phyloP scores from a whole-genome alignment of 2,329 filamentous ascomycete genomes.

The Colletotrichum sansevieriae region DNA sequence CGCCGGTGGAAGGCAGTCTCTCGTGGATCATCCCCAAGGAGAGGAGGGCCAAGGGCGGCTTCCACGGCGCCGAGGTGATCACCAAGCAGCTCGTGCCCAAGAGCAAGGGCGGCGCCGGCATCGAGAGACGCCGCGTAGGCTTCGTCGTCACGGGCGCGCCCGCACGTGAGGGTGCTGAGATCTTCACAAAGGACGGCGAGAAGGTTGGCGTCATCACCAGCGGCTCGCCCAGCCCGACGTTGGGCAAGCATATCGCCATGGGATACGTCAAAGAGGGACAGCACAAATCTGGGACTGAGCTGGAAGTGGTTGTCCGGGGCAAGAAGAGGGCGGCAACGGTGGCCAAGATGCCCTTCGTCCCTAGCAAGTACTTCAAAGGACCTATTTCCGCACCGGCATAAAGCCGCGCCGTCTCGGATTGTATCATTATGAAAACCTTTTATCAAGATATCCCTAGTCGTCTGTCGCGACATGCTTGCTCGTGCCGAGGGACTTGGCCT shows the following conservation, averaged over 20 bases:
- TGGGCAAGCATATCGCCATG: constrained; percentile 96
- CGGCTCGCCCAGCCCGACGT: constrained; percentile 87
- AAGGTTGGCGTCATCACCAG: constrained; percentile 87
- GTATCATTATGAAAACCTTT: constrained; percentile 35
- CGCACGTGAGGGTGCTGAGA: constrained; percentile 87
- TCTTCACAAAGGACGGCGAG: constrained; percentile 74
- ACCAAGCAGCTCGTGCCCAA: constrained; percentile 80
- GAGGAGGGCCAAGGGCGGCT: constrained; percentile 76
- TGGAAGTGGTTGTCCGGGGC: constrained; percentile 82
- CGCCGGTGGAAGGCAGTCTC: constrained; percentile 69
- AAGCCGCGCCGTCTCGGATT: not conserved
- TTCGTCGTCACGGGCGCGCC: constrained; percentile 87
- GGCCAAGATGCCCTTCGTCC: constrained; percentile 90
- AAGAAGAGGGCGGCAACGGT: constrained; percentile 81
- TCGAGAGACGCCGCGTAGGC: constrained; percentile 81
- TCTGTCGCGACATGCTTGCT: constrained; percentile 13
- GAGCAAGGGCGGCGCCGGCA: constrained; percentile 78
- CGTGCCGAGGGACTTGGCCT: not conserved
- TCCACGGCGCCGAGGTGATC: constrained; percentile 86
- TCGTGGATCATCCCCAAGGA: constrained; percentile 88
- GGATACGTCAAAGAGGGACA: constrained; percentile 85
- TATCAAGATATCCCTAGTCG: constrained; percentile 34
- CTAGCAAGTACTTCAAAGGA: constrained; percentile 79
- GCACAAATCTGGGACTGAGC: constrained; percentile 87
- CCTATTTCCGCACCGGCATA: constrained; percentile 39